A percentile compares a stretch with the other conserved stretches of the same genome.
phyloP scores from a whole-genome alignment of 2,329 filamentous ascomycete species.

The Podosphaera aphanis region DNA sequence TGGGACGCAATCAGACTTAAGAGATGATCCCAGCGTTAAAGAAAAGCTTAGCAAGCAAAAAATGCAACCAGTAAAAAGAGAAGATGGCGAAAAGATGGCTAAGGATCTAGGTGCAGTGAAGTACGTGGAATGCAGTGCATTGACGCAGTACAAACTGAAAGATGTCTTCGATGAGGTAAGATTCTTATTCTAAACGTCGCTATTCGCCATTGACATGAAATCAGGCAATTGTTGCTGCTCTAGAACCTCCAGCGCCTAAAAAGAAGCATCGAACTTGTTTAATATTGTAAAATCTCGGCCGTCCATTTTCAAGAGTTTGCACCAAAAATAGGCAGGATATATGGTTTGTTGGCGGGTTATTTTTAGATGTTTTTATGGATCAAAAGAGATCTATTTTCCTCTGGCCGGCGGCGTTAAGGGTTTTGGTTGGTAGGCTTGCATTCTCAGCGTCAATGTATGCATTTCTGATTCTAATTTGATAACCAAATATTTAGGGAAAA shows the following conservation, averaged over 20 bases:
- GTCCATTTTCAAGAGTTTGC: background rate
- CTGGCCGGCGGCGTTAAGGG: background rate
- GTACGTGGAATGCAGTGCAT: slow-evolving; percentile 93
- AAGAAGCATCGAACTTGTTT: slow-evolving; percentile 50
- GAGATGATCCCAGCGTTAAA: slow-evolving; percentile 65
- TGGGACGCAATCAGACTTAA: slow-evolving; percentile 87
- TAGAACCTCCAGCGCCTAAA: slow-evolving; percentile 70
- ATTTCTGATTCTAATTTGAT: background rate
- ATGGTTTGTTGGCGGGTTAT: background rate
- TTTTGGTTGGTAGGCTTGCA: background rate
- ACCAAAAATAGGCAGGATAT: background rate
- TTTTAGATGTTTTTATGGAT: background rate
- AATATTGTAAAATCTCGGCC: slow-evolving; percentile 28
- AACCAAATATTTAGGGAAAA: background rate
- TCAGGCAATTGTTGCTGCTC: slow-evolving; percentile 81
- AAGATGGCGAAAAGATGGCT: slow-evolving; percentile 88
- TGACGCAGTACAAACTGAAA: slow-evolving; percentile 97
- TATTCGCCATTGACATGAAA: background rate
- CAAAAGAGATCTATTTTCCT: background rate
- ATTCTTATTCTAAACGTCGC: slow-evolving; percentile 1
- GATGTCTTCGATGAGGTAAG: slow-evolving; percentile 96
- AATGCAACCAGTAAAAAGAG: slow-evolving; percentile 77
- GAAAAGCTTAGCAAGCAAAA: slow-evolving; percentile 91
- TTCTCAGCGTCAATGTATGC: background rate
- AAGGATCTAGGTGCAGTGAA: slow-evolving; percentile 95